phyloP scores from a whole-genome alignment of 495 filamentous ascomycete species.

The Lasiosphaeria hispida region DNA sequence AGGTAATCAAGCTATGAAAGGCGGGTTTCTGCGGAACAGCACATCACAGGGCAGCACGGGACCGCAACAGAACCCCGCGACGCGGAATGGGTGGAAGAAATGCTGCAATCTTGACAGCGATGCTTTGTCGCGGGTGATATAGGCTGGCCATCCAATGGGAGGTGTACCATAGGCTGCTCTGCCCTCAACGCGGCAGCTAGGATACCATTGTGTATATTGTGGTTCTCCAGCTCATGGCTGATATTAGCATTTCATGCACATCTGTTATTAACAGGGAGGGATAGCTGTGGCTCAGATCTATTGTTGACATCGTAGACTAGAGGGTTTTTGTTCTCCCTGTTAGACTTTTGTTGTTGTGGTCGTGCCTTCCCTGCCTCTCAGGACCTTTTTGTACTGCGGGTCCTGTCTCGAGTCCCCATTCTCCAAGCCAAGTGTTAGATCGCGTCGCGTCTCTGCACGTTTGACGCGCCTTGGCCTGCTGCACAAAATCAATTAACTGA shows the following conservation, averaged over 20 bases:
- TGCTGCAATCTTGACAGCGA: constrained; percentile 16
- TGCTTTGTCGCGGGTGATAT: constrained; percentile 15
- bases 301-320: constrained; percentile 9
- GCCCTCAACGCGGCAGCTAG: not conserved
- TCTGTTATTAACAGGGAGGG: not conserved
- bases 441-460: constrained; percentile 18
- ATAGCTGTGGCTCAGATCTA: not conserved
- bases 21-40: not conserved
- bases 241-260: not conserved
- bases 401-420: too few species aligned
- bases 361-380: not conserved
- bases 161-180: constrained; percentile 11
- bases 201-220: not conserved
- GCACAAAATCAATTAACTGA: constrained; percentile 16
- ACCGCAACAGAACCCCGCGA: constrained; percentile 2
- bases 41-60: constrained; percentile 5
- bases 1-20: not conserved
- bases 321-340: not conserved
- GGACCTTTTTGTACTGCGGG: not conserved
- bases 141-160: constrained; percentile 11
- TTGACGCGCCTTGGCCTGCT: constrained; percentile 2
- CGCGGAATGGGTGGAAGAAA: constrained; percentile 4
- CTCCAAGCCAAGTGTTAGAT: not conserved
- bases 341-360: not conserved
- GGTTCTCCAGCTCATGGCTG: not conserved